Conservation (phyloP, 441 rosid species). For the Erysimum cheiri region DNA sequence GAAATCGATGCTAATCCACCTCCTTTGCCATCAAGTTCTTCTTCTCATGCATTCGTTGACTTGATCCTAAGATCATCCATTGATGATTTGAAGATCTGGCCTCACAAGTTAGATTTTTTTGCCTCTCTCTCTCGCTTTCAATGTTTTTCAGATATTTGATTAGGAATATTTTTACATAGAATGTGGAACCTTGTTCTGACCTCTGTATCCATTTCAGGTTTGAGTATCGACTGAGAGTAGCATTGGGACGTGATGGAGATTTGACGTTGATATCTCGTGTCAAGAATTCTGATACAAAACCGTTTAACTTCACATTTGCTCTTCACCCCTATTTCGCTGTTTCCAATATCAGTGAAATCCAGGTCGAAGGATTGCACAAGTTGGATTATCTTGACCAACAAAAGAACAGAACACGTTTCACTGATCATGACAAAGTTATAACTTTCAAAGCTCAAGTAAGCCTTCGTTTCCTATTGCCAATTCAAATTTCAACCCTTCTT, state of each 20-base stretch:
- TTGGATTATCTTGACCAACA: slow-evolving; percentile 87
- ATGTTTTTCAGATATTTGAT: neutral
- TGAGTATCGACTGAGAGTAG: slow-evolving; percentile 61
- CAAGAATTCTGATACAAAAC: slow-evolving; percentile 62
- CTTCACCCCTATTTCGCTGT: slow-evolving; percentile 64
- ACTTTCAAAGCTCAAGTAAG: slow-evolving; percentile 82
- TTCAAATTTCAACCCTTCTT: slow-evolving; percentile 1
- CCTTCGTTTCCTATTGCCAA: neutral
- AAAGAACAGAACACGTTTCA: slow-evolving; percentile 74
- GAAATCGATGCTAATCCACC: slow-evolving; percentile 62
- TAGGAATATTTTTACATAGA: neutral
- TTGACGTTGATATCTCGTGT: slow-evolving; percentile 67
- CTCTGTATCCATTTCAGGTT: slow-evolving; percentile 46
- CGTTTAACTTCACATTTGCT: slow-evolving; percentile 64
- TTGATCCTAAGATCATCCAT: slow-evolving; percentile 54
- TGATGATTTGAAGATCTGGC: slow-evolving; percentile 68
- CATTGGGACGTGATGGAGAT: slow-evolving; percentile 61
- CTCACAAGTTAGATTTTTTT: slow-evolving; percentile 51
- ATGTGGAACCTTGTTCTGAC: neutral
- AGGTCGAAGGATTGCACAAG: slow-evolving; percentile 88
- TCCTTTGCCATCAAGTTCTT: slow-evolving; percentile 46
- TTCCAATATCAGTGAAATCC: slow-evolving; percentile 85
- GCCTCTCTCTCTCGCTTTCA: neutral
- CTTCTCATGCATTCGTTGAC: slow-evolving; percentile 53
- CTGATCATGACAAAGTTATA: slow-evolving; percentile 82